A percentile compares a stretch with the other conserved stretches of the same genome.
Conservation (phyloP, 805 yeast genomes). For the Brettanomyces naardenensis region DNA sequence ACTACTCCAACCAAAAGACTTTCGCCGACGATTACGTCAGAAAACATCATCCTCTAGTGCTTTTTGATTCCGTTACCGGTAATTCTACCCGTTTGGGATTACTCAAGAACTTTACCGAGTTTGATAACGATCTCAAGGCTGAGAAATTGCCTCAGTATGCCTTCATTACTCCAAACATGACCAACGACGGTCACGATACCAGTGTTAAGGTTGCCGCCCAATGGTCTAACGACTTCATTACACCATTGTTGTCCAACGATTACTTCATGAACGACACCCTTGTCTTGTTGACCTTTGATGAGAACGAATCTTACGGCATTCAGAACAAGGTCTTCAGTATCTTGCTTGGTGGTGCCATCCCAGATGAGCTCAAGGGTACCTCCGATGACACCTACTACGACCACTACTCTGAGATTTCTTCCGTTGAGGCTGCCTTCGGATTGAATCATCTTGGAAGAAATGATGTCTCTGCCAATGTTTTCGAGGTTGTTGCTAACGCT, state of each 20-base stretch:
- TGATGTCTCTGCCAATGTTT: conserved; percentile 44
- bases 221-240: conserved; percentile 39
- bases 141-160: conserved; percentile 42
- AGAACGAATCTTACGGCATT: conserved; percentile 34
- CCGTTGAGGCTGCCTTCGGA: conserved; percentile 44
- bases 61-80: conserved; percentile 32
- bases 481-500: conserved; percentile 32
- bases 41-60: conserved; percentile 43
- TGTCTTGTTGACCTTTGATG: conserved; percentile 43
- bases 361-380: conserved; percentile 33
- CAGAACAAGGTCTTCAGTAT: conserved; percentile 39
- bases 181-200: conserved; percentile 45
- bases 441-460: conserved; percentile 42
- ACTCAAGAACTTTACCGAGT: conserved; percentile 41
- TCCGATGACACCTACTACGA: conserved; percentile 40
- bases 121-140: conserved; percentile 31
- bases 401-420: conserved; percentile 43
- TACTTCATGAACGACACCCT: conserved; percentile 40
- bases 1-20: conserved; percentile 34
- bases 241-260: conserved; percentile 34
- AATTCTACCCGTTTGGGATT: conserved; percentile 30
- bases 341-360: conserved; percentile 40
- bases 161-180: conserved; percentile 47
- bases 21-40: conserved; percentile 41
- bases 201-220: conserved; percentile 36